A percentile compares a stretch with the other conserved stretches of the same genome.
These are phyloP conservation scores for Cynara cardunculus DNA, from an alignment of 129 eudicot species.

Conservation along the genomic window DNA sequence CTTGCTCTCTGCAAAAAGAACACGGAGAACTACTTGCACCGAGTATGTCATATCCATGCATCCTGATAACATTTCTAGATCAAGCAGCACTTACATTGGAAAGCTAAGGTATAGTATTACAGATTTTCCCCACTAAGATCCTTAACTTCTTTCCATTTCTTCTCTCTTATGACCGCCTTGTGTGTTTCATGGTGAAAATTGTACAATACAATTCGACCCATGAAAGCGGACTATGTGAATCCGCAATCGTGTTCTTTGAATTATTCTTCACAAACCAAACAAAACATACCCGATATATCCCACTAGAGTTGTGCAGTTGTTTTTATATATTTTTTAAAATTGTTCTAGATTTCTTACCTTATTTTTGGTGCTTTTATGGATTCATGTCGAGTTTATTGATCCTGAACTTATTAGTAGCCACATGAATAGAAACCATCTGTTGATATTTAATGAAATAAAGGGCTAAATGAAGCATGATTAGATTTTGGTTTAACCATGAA, in stretches of 20 bases:
- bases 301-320: no score
- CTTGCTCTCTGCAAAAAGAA: slow-evolving; percentile 50
- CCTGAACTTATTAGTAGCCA: background rate
- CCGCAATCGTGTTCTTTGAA: background rate
- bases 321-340: no score
- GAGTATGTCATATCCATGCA: slow-evolving; percentile 86
- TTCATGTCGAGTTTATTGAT: background rate
- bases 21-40: slow-evolving; percentile 82
- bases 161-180: background rate
- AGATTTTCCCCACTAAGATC: background rate
- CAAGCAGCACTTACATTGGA: slow-evolving; percentile 84
- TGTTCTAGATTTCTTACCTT: background rate
- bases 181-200: background rate
- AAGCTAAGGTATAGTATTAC: slow-evolving; percentile 52
- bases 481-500: background rate
- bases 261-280: no score
- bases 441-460: no score
- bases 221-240: no score
- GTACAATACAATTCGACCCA: background rate
- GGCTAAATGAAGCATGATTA: no score
- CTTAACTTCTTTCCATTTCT: background rate
- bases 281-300: no score
- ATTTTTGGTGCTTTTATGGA: background rate
- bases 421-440: no score
- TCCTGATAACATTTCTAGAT: slow-evolving; percentile 78